Base-by-base conservation (phyloP, 2,329 filamentous ascomycete species). In the Diaporthe ilicicola region DNA sequence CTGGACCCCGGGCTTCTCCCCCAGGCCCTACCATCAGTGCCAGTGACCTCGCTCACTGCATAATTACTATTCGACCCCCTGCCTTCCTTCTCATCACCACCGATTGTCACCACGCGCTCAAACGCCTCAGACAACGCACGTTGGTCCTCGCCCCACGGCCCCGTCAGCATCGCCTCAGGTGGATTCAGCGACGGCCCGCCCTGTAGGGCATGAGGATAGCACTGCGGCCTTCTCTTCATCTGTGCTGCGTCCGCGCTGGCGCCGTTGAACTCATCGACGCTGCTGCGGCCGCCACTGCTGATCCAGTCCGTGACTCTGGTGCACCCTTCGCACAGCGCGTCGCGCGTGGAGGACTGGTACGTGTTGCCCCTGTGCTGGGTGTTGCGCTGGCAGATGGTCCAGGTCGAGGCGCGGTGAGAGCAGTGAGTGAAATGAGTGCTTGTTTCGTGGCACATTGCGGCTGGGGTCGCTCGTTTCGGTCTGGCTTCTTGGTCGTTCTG, bases 51-150 rank as follows among this genome's bases (percentile, higher is more conserved):
- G 12, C 12, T 29, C 19, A 39, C 4, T 3, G 19, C 27, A 24
- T 6, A 17, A 34, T 9, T 8, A 27, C 27, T 19, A 12, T 15
- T 17, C 8, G 7, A 34, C 19, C 17, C 22, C 5, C 2, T 7
- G 8, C 4, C n/a, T 3, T 4, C 22, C 15, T 3, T 24, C 5
- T 29, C 55, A 19, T 4, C 50, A 32, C 2, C 42, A 13, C 42
- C 37, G 27, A 62, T 62, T 3, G 4, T 50, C 29, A 64, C 7
- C 3, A 15, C 44, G 59, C n/a, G 59, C 59, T 50, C 59, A 37
- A 64, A 64, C 29, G 44, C 59, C n/a, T 50, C 44, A 22, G 59
- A 50, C n/a, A 64, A 32, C 59, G 59, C 42, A 15, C 44, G 37
- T 7, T 7, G 59, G 13, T 19, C 15, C 1, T 8, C 17, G 7